These are phyloP conservation scores for Collariella sp. DNA, from an alignment of 495 filamentous ascomycete genomes.

Conservation along the genomic window DNA sequence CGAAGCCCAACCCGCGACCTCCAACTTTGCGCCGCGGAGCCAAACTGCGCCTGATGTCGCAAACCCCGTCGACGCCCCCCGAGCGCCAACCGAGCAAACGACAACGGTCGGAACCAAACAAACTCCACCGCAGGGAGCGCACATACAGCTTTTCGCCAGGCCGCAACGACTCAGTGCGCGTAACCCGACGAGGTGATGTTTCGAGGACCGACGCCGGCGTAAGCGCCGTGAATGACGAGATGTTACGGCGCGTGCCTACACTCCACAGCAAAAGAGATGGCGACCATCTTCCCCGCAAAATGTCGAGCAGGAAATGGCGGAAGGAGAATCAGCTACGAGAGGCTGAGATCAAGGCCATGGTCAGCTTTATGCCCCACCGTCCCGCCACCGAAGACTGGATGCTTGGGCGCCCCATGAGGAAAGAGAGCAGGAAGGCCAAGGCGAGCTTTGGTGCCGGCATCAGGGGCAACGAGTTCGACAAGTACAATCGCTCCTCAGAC, in stretches of 20 bases:
- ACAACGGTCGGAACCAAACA: constrained; percentile 36
- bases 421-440: constrained; percentile 56
- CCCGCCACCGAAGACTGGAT: constrained; percentile 45
- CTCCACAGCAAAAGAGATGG: constrained; percentile 53
- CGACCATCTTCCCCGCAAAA: constrained; percentile 53
- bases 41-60: constrained; percentile 30
- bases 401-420: constrained; percentile 44
- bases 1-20: constrained; percentile 19
- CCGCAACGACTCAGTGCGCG: constrained; percentile 38
- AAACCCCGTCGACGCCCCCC: constrained; percentile 6
- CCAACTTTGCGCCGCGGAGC: constrained; percentile 26
- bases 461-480: constrained; percentile 39
- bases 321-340: constrained; percentile 66
- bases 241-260: constrained; percentile 53
- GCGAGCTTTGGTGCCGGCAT: constrained; percentile 34
- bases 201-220: constrained; percentile 16
- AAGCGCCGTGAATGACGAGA: constrained; percentile 27
- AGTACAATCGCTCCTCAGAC: constrained; percentile 59
- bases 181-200: constrained; percentile 23
- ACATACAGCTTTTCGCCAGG: constrained; percentile 48
- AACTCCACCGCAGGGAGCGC: constrained; percentile 40
- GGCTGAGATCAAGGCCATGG: constrained; percentile 81
- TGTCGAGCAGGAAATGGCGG: constrained; percentile 67
- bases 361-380: constrained; percentile 56
- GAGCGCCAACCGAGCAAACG: constrained; percentile 19